phyloP scores from a whole-genome alignment of 768 basidiomycete species.

The Agaricus blazei region DNA sequence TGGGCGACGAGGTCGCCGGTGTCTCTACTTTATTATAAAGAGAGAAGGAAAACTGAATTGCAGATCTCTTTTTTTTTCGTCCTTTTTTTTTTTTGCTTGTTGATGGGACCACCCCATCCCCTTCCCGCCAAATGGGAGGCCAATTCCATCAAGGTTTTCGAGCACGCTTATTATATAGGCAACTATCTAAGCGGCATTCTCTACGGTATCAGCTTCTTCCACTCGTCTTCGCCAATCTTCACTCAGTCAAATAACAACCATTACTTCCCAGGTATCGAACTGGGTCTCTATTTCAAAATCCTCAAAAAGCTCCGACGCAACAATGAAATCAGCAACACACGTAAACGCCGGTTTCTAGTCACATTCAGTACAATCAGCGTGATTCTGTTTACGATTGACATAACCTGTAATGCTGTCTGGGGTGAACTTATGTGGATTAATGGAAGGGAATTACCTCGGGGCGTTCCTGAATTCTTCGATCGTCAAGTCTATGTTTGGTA shows the following conservation, averaged over 20 bases:
- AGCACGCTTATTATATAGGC: constrained; percentile 26
- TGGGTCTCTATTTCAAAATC: constrained; percentile 23
- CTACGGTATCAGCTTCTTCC: constrained; percentile 16
- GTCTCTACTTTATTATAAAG: too few relatives aligned
- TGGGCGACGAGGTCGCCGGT: too few relatives aligned
- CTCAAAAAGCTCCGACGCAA: constrained; percentile 13
- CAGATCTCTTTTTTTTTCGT: too few relatives aligned
- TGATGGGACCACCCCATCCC: too few relatives aligned
- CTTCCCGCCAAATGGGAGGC: not conserved
- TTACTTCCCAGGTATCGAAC: constrained; percentile 19
- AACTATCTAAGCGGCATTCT: constrained; percentile 27
- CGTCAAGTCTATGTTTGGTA: constrained; percentile 25
- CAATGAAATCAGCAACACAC: not conserved
- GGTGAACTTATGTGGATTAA: constrained; percentile 29
- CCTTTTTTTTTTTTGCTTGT: too few relatives aligned
- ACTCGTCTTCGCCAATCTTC: not conserved
- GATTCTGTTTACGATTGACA: constrained; percentile 23
- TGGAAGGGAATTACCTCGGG: constrained; percentile 19
- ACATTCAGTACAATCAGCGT: constrained; percentile 23
- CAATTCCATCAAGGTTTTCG: constrained; percentile 15
- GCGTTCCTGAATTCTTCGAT: constrained; percentile 21
- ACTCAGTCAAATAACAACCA: not conserved
- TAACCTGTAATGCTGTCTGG: constrained; percentile 26
- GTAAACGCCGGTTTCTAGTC: constrained; percentile 19
- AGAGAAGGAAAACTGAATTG: too few relatives aligned